Evolutionary conservation across 352 stramenopile genomes (phyloP).

Genomic region (Phytophthora hibernalis): DNA sequence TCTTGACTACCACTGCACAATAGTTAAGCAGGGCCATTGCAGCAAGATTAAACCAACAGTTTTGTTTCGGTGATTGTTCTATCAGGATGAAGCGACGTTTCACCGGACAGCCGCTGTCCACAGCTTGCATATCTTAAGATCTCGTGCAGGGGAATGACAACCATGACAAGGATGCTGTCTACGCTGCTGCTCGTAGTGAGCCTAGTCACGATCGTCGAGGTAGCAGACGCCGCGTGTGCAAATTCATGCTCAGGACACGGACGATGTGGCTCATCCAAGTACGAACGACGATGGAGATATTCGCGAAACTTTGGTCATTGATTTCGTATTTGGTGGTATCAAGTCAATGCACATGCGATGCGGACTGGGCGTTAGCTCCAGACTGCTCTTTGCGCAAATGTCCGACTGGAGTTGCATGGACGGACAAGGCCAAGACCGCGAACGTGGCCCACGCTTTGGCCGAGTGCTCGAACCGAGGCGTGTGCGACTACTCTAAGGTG

Average conservation of each 20-base stretch:
- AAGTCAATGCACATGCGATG: constrained; percentile 77
- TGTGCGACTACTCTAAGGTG: constrained; percentile 70
- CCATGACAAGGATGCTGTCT: constrained; percentile 8
- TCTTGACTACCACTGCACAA: not conserved
- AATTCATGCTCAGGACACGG: constrained; percentile 75
- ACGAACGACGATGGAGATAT: constrained; percentile 6
- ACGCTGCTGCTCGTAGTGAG: constrained; percentile 7
- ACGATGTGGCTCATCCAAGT: constrained; percentile 58
- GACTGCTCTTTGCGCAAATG: constrained; percentile 82
- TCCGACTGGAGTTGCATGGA: constrained; percentile 73
- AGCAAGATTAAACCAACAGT: not conserved
- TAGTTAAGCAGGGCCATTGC: too few relatives aligned
- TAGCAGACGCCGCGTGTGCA: constrained; percentile 48
- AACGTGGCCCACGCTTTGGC: constrained; percentile 59
- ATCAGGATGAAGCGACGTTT: constrained; percentile 1
- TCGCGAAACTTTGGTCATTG: not conserved
- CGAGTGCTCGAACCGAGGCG: constrained; percentile 72
- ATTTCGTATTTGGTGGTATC: not conserved
- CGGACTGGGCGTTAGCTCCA: constrained; percentile 62
- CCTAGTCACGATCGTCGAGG: not conserved
- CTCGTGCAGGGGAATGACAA: not conserved
- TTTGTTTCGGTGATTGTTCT: too few relatives aligned
- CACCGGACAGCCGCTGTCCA: not conserved
- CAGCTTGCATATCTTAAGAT: constrained; percentile 27
- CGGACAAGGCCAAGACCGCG: constrained; percentile 74